Base-by-base conservation (phyloP, 2,329 filamentous ascomycete genomes). In the Fusarium bactridioides region DNA sequence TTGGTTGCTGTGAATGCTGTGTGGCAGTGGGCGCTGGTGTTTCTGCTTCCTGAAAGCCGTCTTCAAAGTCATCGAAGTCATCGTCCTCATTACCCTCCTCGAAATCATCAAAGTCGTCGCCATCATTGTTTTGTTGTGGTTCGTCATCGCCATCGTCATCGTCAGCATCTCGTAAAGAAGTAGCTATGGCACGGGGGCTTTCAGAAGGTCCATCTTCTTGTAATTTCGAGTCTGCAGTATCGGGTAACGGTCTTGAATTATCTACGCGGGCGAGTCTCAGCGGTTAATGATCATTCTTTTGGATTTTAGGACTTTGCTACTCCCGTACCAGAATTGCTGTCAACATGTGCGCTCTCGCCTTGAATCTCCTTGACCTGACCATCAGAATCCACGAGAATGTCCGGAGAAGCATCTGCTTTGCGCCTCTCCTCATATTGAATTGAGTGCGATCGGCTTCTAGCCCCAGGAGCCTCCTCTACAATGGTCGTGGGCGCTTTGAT, bases 31-130 rank as follows among this genome's bases (percentile, higher is more conserved):
- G 64, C 44, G 81, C 60, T 44, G 67, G 71, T 58, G 81, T 78
- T 61, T 85, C 84, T 63, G 88, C 80, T 79, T 89, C 84, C 77
- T 93, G 88, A 78, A 94, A 94, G 41, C 86, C 90, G 74, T 91
- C 92, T 78, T 92, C 91, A 81, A 94, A 94, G 77, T 93, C 91
- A 76, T 90, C 89, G 82, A 91, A 91, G 76, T 88, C 88, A 31
- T 84, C 85, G 50, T 84, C 84, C 12, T 83, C 86, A 63, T 85
- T 86, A 54, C 87, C 88, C 76, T 90, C 88, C 76, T 89, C 87
- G 73, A 91, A 90, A 69, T 90, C 88, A 78, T 91, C 88, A 80
- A 89, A 87, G 68, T 90, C 88, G 75, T 90, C 79, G 29, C 80
- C 61, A n/a, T 73, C 31, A 65, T 59, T 57, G 43, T 72, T 54